A percentile compares a stretch with the other conserved stretches of the same genome.
These are phyloP conservation scores for Vigna trinervia DNA, from an alignment of 306 rosid genomes.

Conservation along the genomic window DNA sequence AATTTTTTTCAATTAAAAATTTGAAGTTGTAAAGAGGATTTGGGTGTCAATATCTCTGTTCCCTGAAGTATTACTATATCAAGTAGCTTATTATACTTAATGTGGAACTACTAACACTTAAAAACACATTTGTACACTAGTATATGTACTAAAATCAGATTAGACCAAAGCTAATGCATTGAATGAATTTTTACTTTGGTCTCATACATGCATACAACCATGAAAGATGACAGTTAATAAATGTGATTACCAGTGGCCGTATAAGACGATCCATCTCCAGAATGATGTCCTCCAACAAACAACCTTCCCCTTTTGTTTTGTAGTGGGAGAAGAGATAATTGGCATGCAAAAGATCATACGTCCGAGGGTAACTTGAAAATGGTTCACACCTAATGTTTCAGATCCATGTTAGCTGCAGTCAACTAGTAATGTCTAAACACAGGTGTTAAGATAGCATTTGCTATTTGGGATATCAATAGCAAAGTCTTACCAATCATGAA, in stretches of 20 bases:
- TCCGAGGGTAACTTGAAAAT: slow-evolving; percentile 92
- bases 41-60: too few relatives aligned
- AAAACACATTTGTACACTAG: not conserved
- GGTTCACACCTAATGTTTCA: slow-evolving; percentile 79
- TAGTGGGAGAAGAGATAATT: slow-evolving; percentile 77
- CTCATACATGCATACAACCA: slow-evolving; percentile 31
- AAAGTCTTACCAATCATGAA: slow-evolving; percentile 83
- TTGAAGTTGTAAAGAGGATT: too few relatives aligned
- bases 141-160: slow-evolving; percentile 11
- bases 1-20: too few relatives aligned
- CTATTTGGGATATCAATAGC: slow-evolving; percentile 1
- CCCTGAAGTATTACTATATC: too few relatives aligned
- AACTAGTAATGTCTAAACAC: not conserved
- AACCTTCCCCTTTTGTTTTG: slow-evolving; percentile 61
- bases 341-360: slow-evolving; percentile 89
- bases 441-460: not conserved
- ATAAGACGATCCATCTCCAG: slow-evolving; percentile 91
- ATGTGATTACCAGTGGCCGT: slow-evolving; percentile 76
- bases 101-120: too few relatives aligned
- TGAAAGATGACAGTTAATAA: slow-evolving; percentile 14
- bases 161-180: slow-evolving; percentile 10
- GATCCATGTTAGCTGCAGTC: slow-evolving; percentile 44
- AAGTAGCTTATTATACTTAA: too few relatives aligned
- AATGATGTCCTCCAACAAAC: slow-evolving; percentile 83
- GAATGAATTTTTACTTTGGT: slow-evolving; percentile 29